A percentile compares a stretch with the other conserved stretches of the same genome.
These are phyloP conservation scores for Botrytis tulipae DNA, from an alignment of 2,329 filamentous ascomycete genomes.

Conservation along the genomic window DNA sequence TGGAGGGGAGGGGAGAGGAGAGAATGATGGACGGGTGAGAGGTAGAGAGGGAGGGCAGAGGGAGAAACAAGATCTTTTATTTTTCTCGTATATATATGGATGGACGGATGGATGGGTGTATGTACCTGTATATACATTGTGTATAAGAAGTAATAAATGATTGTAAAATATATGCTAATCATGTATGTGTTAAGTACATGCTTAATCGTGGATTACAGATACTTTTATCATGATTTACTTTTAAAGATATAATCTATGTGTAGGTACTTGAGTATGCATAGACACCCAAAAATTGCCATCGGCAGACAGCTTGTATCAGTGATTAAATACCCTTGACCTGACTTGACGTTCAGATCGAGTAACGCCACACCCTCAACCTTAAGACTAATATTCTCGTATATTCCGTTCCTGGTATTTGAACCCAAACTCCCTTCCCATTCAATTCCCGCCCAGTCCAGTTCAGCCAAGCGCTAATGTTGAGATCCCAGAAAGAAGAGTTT, in stretches of 20 bases:
- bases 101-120: background rate
- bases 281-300: background rate
- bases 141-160: background rate
- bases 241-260: background rate
- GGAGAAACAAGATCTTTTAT: background rate
- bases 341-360: background rate
- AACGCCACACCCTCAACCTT: background rate
- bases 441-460: background rate
- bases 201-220: background rate
- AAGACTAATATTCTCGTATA: background rate
- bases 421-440: conserved; percentile 2
- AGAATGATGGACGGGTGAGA: background rate
- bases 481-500: conserved; percentile 16
- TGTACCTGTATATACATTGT: background rate
- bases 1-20: background rate
- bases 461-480: conserved; percentile 15
- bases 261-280: background rate
- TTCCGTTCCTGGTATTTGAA: conserved; percentile 2
- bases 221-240: background rate
- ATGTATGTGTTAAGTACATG: background rate
- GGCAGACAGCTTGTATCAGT: background rate
- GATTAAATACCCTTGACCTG: background rate
- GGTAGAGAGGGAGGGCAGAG: no score
- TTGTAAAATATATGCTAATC: background rate
- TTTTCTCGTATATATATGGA: conserved; percentile 1